Conservation (phyloP, 2,329 filamentous ascomycete genomes). For the Fusarium secorum region DNA sequence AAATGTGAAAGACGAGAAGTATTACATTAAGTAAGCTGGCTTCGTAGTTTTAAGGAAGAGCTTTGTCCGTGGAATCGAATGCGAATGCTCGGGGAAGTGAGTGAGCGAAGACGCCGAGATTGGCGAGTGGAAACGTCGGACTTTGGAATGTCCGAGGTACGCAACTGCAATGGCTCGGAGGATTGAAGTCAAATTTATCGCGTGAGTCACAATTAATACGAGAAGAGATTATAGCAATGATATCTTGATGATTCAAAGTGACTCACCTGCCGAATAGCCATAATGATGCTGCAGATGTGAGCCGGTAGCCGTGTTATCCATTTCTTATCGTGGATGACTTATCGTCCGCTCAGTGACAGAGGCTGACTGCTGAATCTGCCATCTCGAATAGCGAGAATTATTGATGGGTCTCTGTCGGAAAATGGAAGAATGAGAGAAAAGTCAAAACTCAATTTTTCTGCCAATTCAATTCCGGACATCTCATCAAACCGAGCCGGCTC, state of each 20-base stretch:
- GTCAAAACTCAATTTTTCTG: accelerated
- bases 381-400: neutral
- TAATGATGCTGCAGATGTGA: neutral
- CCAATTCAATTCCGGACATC: accelerated
- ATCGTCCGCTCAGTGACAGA: neutral
- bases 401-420: accelerated
- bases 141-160: conserved; percentile 6
- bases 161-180: neutral
- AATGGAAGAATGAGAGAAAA: too few species aligned
- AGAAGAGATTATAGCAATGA: neutral
- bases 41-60: too few species aligned
- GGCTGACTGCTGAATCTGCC: neutral
- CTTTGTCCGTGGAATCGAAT: neutral
- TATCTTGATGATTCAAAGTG: neutral
- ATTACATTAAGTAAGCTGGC: accelerated
- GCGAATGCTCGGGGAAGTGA: neutral
- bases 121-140: neutral
- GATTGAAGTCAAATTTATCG: neutral
- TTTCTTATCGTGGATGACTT: neutral
- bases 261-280: conserved; percentile 1
- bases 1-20: neutral
- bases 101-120: neutral
- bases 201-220: conserved; percentile 3
- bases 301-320: neutral
- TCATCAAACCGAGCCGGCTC: neutral